These are phyloP conservation scores for Parathielavia hyrcaniae DNA, from an alignment of 495 filamentous ascomycete species.

Conservation along the genomic window DNA sequence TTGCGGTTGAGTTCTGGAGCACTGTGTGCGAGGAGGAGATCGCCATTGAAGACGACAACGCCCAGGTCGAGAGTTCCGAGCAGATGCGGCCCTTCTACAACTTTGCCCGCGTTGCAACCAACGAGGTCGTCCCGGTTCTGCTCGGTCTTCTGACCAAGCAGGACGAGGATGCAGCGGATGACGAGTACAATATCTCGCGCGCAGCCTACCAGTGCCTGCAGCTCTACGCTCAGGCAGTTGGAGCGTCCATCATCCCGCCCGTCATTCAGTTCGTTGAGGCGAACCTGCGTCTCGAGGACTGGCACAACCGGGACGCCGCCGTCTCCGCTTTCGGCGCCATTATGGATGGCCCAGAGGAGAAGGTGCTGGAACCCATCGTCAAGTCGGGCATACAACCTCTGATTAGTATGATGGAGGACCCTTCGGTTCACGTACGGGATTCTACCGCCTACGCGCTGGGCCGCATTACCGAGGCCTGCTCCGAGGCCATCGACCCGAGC, in stretches of 20 bases:
- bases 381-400: constrained; percentile 89
- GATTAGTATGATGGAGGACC: constrained; percentile 94
- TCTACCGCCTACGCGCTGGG: constrained; percentile 96
- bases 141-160: constrained; percentile 86
- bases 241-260: constrained; percentile 67
- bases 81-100: constrained; percentile 86
- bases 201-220: constrained; percentile 95
- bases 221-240: constrained; percentile 88
- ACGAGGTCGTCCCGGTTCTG: constrained; percentile 88
- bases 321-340: constrained; percentile 98
- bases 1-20: constrained; percentile 99
- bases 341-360: constrained; percentile 95
- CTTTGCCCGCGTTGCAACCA: constrained; percentile 81
- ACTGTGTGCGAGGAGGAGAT: constrained; percentile 98
- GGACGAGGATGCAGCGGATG: constrained; percentile 92
- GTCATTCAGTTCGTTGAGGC: constrained; percentile 86
- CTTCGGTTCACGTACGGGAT: constrained; percentile 81
- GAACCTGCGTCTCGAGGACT: constrained; percentile 83
- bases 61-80: constrained; percentile 66
- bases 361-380: constrained; percentile 79
- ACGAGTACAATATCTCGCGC: constrained; percentile 94
- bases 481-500: constrained; percentile 77
- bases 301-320: constrained; percentile 88
- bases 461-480: constrained; percentile 85
- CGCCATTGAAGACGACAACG: constrained; percentile 93